Base-by-base conservation (phyloP, 805 yeast genomes). In the Ogataea pini region DNA sequence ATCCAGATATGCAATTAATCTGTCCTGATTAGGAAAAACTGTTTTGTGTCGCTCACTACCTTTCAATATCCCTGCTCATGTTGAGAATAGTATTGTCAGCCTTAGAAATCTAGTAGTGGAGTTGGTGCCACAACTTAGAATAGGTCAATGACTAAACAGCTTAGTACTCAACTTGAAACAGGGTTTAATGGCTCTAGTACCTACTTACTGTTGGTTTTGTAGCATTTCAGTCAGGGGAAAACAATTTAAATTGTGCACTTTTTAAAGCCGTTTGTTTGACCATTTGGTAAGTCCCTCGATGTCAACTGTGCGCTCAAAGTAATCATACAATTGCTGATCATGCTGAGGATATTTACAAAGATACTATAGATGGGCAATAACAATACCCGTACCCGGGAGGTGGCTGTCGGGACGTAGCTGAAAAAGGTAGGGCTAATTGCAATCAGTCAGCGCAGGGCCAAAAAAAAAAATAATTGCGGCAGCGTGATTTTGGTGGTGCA, bases 91-190 rank as follows among this genome's bases (percentile, higher is more conserved):
- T 27, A 17, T 18, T 16, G 3, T 32, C 42, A 39, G 42, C 42
- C 42, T 6, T n/a, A 24, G 3, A 3, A 7, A 20, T 4, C 12
- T n/a, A 13, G 13, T 7, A 6, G 18, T 7, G 19, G 19, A 13
- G 18, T 10, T 32, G 19, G 19, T 17, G 3, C 24, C 20, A 17
- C 36, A 32, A 32, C n/a, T n/a, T n/a, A n/a, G 10, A n/a, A 32
- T 14, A 14, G 36, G n/a, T 12, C 3, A 19, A 10, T 7, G n/a
- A 13, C 37, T 34, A 34, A 34, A 34, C n/a, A 7, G 9, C 12
- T 39, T 39, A 39, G 42, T 27, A 13, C 17, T 28, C 33, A 17
- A 27, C 14, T 16, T 39, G 42, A 39, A 39, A 39, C 42, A 37
- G 6, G 3, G n/a, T 36, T 27, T 20, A 14, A 10, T n/a, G 13